A percentile compares a stretch with the other conserved stretches of the same genome.
phyloP scores from a whole-genome alignment of 768 basidiomycete species.

The Mycena alexandri region DNA sequence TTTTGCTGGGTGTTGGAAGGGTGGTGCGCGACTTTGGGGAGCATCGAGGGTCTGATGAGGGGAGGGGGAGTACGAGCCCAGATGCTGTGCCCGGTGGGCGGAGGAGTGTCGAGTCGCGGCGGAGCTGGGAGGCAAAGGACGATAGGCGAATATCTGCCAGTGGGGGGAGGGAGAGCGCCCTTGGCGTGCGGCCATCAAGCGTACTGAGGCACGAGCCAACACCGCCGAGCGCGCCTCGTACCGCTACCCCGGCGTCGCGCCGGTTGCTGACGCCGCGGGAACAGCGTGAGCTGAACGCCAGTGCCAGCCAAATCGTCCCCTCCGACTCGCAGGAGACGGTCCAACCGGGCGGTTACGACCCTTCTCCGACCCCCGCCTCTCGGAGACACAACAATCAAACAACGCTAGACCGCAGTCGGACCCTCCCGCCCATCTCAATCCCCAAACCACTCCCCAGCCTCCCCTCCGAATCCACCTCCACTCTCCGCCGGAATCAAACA shows the following conservation, averaged over 20 bases:
- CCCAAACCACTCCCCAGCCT: conserved; percentile 71
- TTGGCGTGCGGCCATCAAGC: conserved; percentile 51
- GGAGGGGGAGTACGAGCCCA: conserved; percentile 64
- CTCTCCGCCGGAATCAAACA: conserved; percentile 36
- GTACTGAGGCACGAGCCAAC: conserved; percentile 36
- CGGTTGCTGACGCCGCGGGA: conserved; percentile 72
- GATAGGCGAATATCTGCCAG: conserved; percentile 48
- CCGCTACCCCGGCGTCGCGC: conserved; percentile 55
- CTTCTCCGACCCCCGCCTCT: conserved; percentile 60
- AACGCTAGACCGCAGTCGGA: conserved; percentile 56
- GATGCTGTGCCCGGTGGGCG: conserved; percentile 63
- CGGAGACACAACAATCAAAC: conserved; percentile 44
- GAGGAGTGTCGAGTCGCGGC: conserved; percentile 67
- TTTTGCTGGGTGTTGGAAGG: conserved; percentile 81
- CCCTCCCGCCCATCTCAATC: conserved; percentile 63
- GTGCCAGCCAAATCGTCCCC: conserved; percentile 44
- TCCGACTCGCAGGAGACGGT: conserved; percentile 60
- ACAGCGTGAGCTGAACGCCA: conserved; percentile 58
- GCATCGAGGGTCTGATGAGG: conserved; percentile 45
- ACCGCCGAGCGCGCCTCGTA: conserved; percentile 38
- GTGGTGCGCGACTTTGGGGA: conserved; percentile 68
- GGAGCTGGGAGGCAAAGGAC: conserved; percentile 64
- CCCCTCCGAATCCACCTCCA: conserved; percentile 65
- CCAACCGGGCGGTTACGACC: conserved; percentile 50
- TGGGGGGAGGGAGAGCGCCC: conserved; percentile 52